Conservation (phyloP, 306 rosid genomes). For the Cyclanthera cordifolia region DNA sequence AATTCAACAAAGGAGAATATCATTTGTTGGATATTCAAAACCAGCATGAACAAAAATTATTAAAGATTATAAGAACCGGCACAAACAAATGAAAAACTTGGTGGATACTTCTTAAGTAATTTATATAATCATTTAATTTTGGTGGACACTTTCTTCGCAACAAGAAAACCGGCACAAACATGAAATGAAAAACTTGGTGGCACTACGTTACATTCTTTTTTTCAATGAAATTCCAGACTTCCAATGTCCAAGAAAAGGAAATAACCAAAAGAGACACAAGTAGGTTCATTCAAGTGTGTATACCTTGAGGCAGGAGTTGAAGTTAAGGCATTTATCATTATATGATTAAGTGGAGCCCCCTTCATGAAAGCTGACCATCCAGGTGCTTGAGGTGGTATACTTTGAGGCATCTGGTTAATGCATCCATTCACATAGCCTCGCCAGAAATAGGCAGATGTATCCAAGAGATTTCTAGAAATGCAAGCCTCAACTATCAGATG, state of each 20-base stretch:
- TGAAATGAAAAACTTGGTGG: background rate
- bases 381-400: slow-evolving; percentile 59
- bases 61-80: background rate
- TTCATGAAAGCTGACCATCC: slow-evolving; percentile 87
- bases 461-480: slow-evolving; percentile 74
- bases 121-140: slow-evolving; percentile 7
- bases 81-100: no score
- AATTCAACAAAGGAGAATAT: background rate
- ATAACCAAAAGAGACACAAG: background rate
- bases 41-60: background rate
- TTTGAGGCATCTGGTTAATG: slow-evolving; percentile 65
- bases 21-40: background rate
- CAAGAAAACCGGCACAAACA: slow-evolving; percentile 4
- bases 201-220: background rate
- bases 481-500: slow-evolving; percentile 96
- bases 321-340: slow-evolving; percentile 57
- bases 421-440: slow-evolving; percentile 74
- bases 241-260: background rate
- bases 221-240: background rate
- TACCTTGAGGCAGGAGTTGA: slow-evolving; percentile 95
- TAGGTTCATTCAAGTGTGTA: background rate
- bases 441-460: slow-evolving; percentile 79
- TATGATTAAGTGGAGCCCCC: slow-evolving; percentile 60
- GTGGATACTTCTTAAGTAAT: background rate
- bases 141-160: background rate